Evolutionary conservation across 2,329 filamentous ascomycete genomes (phyloP), one percentile per base, ranked within the genome.

Genomic region (Pochonia chlamydosporia): DNA sequence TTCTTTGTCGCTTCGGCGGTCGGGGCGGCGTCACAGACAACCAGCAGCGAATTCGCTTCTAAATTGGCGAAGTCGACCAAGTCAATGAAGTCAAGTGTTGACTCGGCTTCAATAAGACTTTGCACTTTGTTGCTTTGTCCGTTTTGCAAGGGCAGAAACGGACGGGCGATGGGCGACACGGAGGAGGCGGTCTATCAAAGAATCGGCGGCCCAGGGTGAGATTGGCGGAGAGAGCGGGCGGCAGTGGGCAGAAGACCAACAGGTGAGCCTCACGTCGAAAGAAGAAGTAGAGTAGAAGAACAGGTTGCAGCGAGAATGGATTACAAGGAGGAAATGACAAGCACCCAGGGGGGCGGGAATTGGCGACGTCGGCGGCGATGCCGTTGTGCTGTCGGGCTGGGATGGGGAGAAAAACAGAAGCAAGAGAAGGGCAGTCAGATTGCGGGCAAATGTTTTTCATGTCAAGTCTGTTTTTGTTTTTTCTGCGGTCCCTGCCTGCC

Each of bases 321-420:
- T 45, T 39, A 49, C 44, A 46, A 25, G n/a, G 43, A 43, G 26
- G 30, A 44, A 35, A 37, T 36, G 43, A 41, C 52, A 47, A 55
- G 48, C 47, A 54, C 46, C 52, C 51, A 52, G 50, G 50, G 33
- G 49, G 49, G 41, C 40, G 48, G 54, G 50, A 55, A 53, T 53
- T 49, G 54, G 53, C 53, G 53, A 54, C 50, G 51, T 56, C 56
- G 54, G 54, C 49, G 51, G 49, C 56, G 55, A 54, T 58, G 55
- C 56, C 55, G 55, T 58, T 52, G 54, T 52, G 56, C 51, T 55
- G 55, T 57, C 54, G 52, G 55, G 56, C 54, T 54, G 50, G 53
- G 52, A 49, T 56, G 53, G 50, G 54, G 52, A 55, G 56, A 51
- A 53, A 52, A 47, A n/a, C n/a, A 49, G 54, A 53, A 56, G 52